Base-by-base conservation (phyloP, 257 asterid species). In the Thymus quinquecostatus region DNA sequence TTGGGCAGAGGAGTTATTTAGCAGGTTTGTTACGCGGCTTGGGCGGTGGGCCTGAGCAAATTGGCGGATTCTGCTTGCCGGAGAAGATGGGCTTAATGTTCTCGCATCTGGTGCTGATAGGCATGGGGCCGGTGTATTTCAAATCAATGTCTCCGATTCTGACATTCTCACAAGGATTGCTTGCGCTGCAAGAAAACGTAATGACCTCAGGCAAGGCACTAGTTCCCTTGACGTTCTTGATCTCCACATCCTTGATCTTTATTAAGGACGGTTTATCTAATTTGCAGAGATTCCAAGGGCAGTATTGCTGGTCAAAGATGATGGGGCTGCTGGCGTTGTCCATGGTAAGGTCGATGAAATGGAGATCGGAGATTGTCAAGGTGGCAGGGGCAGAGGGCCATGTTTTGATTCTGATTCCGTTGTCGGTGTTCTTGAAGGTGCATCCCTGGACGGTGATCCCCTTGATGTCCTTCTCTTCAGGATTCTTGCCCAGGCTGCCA, bases 291-390 rank as follows among this genome's bases (percentile, higher is more conserved):
- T 75, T 81, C 71, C 74, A 70, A 0, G 89, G 89, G 64, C 89
- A 84, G 73, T 84, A 84, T 28, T 82, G 70, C 3, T 84, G 86
- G 57, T 84, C 89, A 29, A 84, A 32, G 67, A 84, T 55, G 75
- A 84, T 40, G 8, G 88, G 88, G 56, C 47, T 66, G 64, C 50
- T 47, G 34, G 66, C 83, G 10, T 84, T 77, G 57, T 74, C 38
- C 77, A 84, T 74, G 1, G 66, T 58, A 10, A 84, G 47, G 66
- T 84, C 80, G 36, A 77, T 70, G 43, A 79, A 80, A 29, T 60
- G 83, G 4, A 84, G 13, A 3, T 79, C 71, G 2, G 80, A 34
- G 60, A 84, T 48, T n/a, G 53, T 13, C 10, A 77, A 11, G 2
- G 75, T 62, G 45, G 77, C 81, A 0, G 85, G 83, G 0, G 86